Base-by-base conservation (phyloP, 1,284 basidiomycete species). In the Trametes versicolor region DNA sequence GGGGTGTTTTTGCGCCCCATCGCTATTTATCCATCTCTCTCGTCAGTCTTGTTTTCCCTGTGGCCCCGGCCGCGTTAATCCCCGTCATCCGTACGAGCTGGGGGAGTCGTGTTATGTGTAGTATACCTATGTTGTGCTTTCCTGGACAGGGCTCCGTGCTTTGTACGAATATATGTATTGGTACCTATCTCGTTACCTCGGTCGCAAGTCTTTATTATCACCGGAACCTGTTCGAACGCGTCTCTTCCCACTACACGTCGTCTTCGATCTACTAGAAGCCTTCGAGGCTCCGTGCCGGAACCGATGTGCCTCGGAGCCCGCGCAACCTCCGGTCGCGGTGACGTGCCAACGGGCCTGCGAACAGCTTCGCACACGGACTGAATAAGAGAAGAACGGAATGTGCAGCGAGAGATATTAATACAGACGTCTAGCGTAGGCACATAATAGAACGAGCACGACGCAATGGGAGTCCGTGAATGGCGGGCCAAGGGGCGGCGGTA, bases 81-180 rank as follows among this genome's bases (percentile, higher is more conserved):
- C 49, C 53, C 60, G 60, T 45, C 9, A 17, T 15, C 43, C 21
- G 45, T 49, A 25, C 8, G 19, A 32, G 19, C 41, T 19, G 45
- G 48, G 25, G 47, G 0, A 23, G 37, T 34, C 27, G 54, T 62
- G 60, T 62, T 50, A 53, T 56, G 54, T 62, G 60, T 62, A 56
- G 60, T 56, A 50, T 62, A 62, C 60, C 45, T 49, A 23, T 47
- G 58, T 55, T 25, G 51, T 54, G 29, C 49, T 36, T 27, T 45
- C 27, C 29, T 34, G 60, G 52, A 61, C 60, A 45, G 52, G 43
- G 60, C 15, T 49, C 23, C 23, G 23, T 34, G 43, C 27, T 21
- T 29, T 61, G 60, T 61, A 61, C 52, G 60, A 49, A 21, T 55
- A 21, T 55, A 48, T 61, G 52, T 55, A 54, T 61, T 49, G 49